Evolutionary conservation across 169 alveolate species (phyloP).

Genomic region (Plasmodium vivax): DNA sequence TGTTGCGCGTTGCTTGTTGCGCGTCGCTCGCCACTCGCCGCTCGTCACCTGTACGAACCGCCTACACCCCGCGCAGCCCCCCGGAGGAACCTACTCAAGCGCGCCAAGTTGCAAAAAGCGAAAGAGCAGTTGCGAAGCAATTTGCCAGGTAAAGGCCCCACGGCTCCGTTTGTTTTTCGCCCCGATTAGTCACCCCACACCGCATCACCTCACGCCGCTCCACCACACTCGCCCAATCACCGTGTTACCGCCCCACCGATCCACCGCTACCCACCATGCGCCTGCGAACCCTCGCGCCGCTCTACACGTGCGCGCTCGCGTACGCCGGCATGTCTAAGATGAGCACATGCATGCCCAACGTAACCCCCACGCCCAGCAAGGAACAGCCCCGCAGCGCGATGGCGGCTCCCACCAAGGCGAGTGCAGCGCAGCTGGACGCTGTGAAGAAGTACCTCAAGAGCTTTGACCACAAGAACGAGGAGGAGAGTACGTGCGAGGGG

Average conservation of each 20-base stretch:
- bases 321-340: background rate
- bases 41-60: background rate
- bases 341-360: background rate
- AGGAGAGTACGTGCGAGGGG: conserved; percentile 3
- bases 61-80: background rate
- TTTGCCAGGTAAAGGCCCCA: background rate
- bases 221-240: background rate
- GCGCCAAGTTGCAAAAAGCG: background rate
- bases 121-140: background rate
- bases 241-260: background rate
- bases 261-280: background rate
- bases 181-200: background rate
- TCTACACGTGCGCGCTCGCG: background rate
- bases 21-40: background rate
- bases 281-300: background rate
- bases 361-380: background rate
- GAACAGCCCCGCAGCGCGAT: background rate
- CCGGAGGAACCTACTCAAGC: background rate
- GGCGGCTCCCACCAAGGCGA: background rate
- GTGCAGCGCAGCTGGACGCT: background rate
- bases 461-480: conserved; percentile 22
- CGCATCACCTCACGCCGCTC: background rate
- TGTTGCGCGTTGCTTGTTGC: background rate
- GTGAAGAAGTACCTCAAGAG: conserved; percentile 5
- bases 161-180: background rate